A percentile compares a stretch with the other conserved stretches of the same genome.
Evolutionary conservation across 257 asterid genomes (phyloP).

Genomic region (Gentiana macrophylla): DNA sequence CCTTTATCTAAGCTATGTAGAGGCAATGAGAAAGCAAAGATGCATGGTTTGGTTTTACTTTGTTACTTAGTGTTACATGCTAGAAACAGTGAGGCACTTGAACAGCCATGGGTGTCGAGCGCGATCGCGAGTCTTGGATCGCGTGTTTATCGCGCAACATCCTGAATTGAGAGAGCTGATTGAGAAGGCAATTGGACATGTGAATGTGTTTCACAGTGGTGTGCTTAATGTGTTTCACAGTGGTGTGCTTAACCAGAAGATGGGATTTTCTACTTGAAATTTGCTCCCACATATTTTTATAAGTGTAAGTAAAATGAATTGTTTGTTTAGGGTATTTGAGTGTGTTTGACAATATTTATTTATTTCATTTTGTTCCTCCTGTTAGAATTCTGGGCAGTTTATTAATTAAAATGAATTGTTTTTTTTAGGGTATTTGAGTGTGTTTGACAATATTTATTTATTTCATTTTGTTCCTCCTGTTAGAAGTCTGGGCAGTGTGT

Average conservation of each 20-base stretch:
- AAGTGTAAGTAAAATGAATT: neutral
- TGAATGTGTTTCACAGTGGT: constrained; percentile 67
- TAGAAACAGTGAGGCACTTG: constrained; percentile 54
- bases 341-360: neutral
- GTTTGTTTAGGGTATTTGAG: neutral
- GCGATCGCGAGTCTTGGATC: constrained; percentile 52
- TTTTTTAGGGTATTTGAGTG: neutral
- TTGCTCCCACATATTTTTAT: neutral
- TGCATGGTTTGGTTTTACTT: constrained; percentile 42
- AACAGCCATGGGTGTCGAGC: constrained; percentile 47
- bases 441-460: neutral
- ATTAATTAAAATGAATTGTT: neutral
- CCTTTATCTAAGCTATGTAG: constrained; percentile 42
- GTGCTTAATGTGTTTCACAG: constrained; percentile 47
- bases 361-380: neutral
- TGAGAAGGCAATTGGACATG: constrained; percentile 34
- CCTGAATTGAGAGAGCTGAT: constrained; percentile 54
- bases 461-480: neutral
- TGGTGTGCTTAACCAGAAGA: constrained; percentile 49
- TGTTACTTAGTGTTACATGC: constrained; percentile 70
- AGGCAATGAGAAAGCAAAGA: constrained; percentile 39
- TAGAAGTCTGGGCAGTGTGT: neutral
- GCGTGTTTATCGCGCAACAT: constrained; percentile 33
- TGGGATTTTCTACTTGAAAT: constrained; percentile 8
- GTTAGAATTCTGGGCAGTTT: neutral